A percentile compares a stretch with the other conserved stretches of the same genome.
Conservation (phyloP, 2,329 filamentous ascomycete genomes). For the Ilyonectria mors-panacis region DNA sequence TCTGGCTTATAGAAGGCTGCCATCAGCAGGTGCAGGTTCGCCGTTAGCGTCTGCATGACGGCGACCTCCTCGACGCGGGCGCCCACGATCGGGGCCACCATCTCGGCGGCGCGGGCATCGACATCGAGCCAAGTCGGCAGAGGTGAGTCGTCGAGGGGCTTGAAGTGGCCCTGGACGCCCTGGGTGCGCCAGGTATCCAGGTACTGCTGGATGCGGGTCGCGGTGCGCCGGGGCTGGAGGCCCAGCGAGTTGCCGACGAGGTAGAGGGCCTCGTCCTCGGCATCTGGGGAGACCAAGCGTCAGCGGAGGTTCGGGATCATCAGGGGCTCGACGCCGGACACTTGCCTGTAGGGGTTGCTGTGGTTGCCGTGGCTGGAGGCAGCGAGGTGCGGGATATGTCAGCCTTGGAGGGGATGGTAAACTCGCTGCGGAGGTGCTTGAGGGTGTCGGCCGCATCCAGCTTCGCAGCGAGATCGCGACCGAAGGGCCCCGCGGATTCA, state of each 20-base stretch:
- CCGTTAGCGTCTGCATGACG: conserved; percentile 86
- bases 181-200: conserved; percentile 85
- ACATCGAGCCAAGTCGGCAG: conserved; percentile 82
- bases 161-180: conserved; percentile 86
- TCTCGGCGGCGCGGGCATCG: conserved; percentile 75
- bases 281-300: conserved; percentile 1
- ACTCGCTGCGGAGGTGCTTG: conserved; percentile 72
- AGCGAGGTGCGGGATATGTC: conserved; percentile 50
- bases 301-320: background rate
- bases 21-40: conserved; percentile 83
- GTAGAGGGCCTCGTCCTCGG: conserved; percentile 68
- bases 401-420: conserved; percentile 74
- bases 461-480: conserved; percentile 36
- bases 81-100: conserved; percentile 79
- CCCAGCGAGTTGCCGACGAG: conserved; percentile 90
- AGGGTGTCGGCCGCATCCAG: conserved; percentile 72
- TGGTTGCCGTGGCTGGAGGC: conserved; percentile 11
- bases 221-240: conserved; percentile 76
- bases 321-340: background rate
- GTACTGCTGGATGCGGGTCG: conserved; percentile 75
- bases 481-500: conserved; percentile 27
- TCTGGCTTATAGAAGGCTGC: conserved; percentile 84
- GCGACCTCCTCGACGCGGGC: conserved; percentile 79
- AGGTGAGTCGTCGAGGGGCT: conserved; percentile 74
- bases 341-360: conserved; percentile 24